Conservation (phyloP, 805 yeast species). For the Lachancea mirantina region DNA sequence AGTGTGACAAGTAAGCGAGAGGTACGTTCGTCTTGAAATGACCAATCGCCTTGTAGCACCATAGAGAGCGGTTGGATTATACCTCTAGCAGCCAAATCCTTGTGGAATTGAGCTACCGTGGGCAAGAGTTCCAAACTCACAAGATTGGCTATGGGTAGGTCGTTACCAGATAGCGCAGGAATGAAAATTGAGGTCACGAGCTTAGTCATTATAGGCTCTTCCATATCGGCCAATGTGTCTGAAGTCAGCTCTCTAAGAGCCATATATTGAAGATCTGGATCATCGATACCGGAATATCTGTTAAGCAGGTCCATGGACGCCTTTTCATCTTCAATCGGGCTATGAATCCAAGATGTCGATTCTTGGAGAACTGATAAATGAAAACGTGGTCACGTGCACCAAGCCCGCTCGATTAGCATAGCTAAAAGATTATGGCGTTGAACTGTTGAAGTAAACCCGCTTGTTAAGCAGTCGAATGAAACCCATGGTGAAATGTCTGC, state of each 20-base stretch:
- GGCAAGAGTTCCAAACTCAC: constrained; percentile 44
- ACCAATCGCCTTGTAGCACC: constrained; percentile 7
- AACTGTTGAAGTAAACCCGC: too few species aligned
- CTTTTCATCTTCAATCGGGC: too few species aligned
- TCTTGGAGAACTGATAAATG: too few species aligned
- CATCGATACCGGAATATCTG: constrained; percentile 17
- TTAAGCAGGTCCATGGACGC: constrained; percentile 10
- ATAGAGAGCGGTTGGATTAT: neutral
- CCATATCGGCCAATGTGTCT: constrained; percentile 54
- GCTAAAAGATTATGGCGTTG: too few species aligned
- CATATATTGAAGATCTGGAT: constrained; percentile 27
- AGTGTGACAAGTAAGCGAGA: neutral
- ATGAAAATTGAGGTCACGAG: constrained; percentile 15
- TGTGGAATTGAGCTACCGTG: constrained; percentile 20
- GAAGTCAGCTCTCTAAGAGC: constrained; percentile 89
- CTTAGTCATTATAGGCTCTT: constrained; percentile 42
- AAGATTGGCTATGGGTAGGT: constrained; percentile 38
- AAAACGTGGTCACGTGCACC: too few species aligned
- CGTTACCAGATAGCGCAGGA: constrained; percentile 37
- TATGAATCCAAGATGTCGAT: too few species aligned
- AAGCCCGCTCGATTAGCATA: too few species aligned
- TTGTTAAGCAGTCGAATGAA: too few species aligned
- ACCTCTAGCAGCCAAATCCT: constrained; percentile 8
- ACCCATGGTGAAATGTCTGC: too few species aligned
- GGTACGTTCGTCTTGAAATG: constrained; percentile 17